A percentile compares a stretch with the other conserved stretches of the same genome.
These are phyloP conservation scores for Corymbia citriodora DNA, from an alignment of 441 rosid species.

Conservation along the genomic window DNA sequence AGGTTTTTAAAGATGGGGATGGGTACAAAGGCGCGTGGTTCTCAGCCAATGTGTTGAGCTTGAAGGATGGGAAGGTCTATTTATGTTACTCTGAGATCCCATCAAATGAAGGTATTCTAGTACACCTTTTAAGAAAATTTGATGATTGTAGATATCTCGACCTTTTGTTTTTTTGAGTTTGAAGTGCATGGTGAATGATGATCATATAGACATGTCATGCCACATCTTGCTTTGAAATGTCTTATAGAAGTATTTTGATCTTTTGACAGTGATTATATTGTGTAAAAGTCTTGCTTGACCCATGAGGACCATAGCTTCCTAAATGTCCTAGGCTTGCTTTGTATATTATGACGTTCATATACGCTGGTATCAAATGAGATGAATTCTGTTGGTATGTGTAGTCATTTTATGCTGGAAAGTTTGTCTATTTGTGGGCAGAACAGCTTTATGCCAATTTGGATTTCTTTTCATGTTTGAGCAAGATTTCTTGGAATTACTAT, in stretches of 20 bases:
- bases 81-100: conserved; percentile 65
- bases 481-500: background rate
- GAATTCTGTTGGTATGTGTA: background rate
- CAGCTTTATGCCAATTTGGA: background rate
- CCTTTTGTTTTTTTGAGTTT: background rate
- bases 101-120: conserved; percentile 56
- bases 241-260: background rate
- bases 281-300: background rate
- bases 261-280: background rate
- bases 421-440: background rate
- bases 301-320: background rate
- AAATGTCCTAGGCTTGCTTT: background rate
- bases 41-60: conserved; percentile 61
- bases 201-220: background rate
- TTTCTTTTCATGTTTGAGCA: background rate
- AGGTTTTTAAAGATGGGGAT: conserved; percentile 83
- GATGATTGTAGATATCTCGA: background rate
- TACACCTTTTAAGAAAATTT: background rate
- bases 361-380: background rate
- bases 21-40: conserved; percentile 80
- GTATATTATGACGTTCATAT: background rate
- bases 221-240: background rate
- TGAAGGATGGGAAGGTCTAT: conserved; percentile 75
- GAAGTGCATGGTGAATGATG: background rate
- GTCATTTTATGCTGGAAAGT: background rate